Percentiles rank a stretch among this genome's conserved stretches.
Conservation (phyloP, 2,329 filamentous ascomycete species). For the Xylariaceae sp. region DNA sequence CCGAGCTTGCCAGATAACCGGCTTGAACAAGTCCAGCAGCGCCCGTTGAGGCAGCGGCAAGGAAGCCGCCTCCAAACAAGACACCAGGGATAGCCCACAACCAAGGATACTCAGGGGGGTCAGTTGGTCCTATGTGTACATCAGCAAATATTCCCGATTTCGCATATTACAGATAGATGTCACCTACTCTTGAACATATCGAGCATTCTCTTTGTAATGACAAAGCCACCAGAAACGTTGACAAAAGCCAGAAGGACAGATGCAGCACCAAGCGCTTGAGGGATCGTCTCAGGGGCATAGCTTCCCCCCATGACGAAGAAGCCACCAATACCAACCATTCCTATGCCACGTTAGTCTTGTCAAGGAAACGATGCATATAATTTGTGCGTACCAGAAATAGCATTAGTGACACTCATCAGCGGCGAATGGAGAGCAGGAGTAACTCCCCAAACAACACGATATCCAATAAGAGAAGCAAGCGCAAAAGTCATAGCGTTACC, state of each 20-base stretch:
- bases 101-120: slow-evolving; percentile 85
- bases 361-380: background rate
- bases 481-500: slow-evolving; percentile 79
- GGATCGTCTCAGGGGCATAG: slow-evolving; percentile 69
- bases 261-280: slow-evolving; percentile 69
- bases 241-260: slow-evolving; percentile 84
- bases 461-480: slow-evolving; percentile 78
- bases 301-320: slow-evolving; percentile 86
- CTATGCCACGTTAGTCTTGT: slow-evolving; percentile 32
- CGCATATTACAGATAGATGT: background rate
- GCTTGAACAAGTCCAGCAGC: slow-evolving; percentile 81
- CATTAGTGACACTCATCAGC: slow-evolving; percentile 89
- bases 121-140: slow-evolving; percentile 57
- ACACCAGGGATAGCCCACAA: slow-evolving; percentile 73
- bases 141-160: slow-evolving; percentile 13
- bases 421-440: slow-evolving; percentile 78
- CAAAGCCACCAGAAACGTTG: slow-evolving; percentile 83
- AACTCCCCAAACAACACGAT: slow-evolving; percentile 85
- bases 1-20: slow-evolving; percentile 77
- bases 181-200: slow-evolving; percentile 75
- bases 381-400: slow-evolving; percentile 61
- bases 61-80: slow-evolving; percentile 73
- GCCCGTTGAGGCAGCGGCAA: slow-evolving; percentile 74
- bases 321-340: slow-evolving; percentile 83
- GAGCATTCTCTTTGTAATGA: slow-evolving; percentile 89